Percentiles rank a stretch among this genome's conserved stretches.
Evolutionary conservation across 805 yeast species (phyloP).

Genomic region (Teunomyces lycoperdinae): DNA sequence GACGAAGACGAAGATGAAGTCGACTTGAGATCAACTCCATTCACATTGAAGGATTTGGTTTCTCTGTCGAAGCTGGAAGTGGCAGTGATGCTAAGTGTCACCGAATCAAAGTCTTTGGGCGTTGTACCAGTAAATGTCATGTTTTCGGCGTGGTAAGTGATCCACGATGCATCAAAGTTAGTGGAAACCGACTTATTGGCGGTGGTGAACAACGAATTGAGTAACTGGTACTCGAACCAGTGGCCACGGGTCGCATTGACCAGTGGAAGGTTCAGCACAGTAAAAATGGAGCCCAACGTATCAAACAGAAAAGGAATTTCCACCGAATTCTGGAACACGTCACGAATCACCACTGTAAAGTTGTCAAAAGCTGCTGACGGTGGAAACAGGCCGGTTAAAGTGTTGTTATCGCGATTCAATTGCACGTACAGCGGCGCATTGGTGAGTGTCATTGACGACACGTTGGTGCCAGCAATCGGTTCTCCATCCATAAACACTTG

Average conservation of each 20-base stretch:
- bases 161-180: conserved; percentile 52
- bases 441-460: conserved; percentile 48
- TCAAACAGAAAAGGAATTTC: conserved; percentile 56
- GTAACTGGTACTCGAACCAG: conserved; percentile 55
- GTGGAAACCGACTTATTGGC: conserved; percentile 49
- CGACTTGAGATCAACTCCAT: conserved; percentile 39
- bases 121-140: conserved; percentile 68
- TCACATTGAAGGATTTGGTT: conserved; percentile 46
- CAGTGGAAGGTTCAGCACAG: conserved; percentile 48
- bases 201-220: conserved; percentile 57
- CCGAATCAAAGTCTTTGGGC: conserved; percentile 27
- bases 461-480: conserved; percentile 45
- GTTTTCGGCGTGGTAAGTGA: conserved; percentile 56
- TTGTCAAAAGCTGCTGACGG: conserved; percentile 34
- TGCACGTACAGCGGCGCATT: conserved; percentile 62
- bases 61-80: conserved; percentile 27
- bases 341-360: conserved; percentile 58
- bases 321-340: conserved; percentile 59
- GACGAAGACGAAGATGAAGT: conserved; percentile 23
- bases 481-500: conserved; percentile 64
- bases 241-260: conserved; percentile 68
- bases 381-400: conserved; percentile 59
- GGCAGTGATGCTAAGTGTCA: conserved; percentile 29
- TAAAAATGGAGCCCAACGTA: conserved; percentile 54
- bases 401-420: conserved; percentile 35